Evolutionary conservation across 73 alveolate genomes (phyloP), one percentile per base, ranked within the genome.

Genomic region (Paramecium bursaria): DNA sequence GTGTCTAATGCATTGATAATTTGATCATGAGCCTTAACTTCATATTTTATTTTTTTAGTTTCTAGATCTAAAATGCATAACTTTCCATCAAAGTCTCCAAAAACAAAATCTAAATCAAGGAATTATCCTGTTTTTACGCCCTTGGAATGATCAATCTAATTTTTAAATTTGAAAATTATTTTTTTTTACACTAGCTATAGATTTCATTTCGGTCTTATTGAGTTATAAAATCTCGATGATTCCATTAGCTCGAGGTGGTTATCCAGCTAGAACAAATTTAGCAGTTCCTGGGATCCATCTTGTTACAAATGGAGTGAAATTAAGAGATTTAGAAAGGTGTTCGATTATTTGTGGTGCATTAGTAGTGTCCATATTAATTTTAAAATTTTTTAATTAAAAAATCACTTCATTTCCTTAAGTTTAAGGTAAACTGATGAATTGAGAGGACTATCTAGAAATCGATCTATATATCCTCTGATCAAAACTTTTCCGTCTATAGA

Each of bases 161-260:
- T 52, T 86, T 80, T 52, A 48, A 54, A 21, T 54, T 3, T 74
- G 80, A 49, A 46, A 52, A 33, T 91, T 49, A 47, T 6, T 11
- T 50, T 53, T 55, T 50, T 50, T 77, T 80, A 55, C 92, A 57
- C 93, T 92, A 47, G 86, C 73, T 50, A 75, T 77, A 73, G 88
- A 15, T 42, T 88, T 47, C n/a, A 73, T 73, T 57, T 75, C 96
- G 48, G 76, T 87, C 76, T 85, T 47, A 73, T 87, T 90, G 88
- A 98, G 86, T 51, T 98, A 96, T 73, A 88, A 94, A 55, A 98
- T 91, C 85, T 97, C 93, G 74, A 97, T 92, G 75, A 94, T 93
- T 46, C 99, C 99, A 50, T 97, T 96, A 15, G 99, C 99, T 73
- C 96, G 80, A 14, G 99, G 99, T 33, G 97, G 88, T 90, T 98